phyloP scores from a whole-genome alignment of 2,329 filamentous ascomycete species.

The Cordyceps militaris region DNA sequence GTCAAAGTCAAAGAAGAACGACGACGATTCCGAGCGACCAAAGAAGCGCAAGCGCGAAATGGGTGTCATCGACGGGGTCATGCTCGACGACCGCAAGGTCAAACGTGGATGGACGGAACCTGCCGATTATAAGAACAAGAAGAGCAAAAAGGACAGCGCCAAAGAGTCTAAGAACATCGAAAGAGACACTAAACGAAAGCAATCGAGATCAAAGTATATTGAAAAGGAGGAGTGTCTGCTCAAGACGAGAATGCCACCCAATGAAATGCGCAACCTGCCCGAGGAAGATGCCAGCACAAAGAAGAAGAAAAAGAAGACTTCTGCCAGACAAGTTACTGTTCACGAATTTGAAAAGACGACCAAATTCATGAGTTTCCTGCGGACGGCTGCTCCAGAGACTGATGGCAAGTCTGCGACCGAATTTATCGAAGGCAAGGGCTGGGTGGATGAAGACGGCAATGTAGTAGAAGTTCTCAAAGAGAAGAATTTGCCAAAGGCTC shows the following conservation, averaged over 20 bases:
- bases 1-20: slow-evolving; percentile 25
- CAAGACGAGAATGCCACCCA: slow-evolving; percentile 63
- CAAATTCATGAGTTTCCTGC: slow-evolving; percentile 77
- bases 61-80: slow-evolving; percentile 56
- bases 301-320: slow-evolving; percentile 52
- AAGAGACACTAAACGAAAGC: slow-evolving; percentile 50
- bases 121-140: slow-evolving; percentile 39
- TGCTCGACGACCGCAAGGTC: slow-evolving; percentile 69
- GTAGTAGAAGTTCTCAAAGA: slow-evolving; percentile 54
- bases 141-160: slow-evolving; percentile 33
- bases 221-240: slow-evolving; percentile 77
- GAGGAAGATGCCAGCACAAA: slow-evolving; percentile 42
- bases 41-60: slow-evolving; percentile 46
- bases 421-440: slow-evolving; percentile 79
- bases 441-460: slow-evolving; percentile 73
- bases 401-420: slow-evolving; percentile 39
- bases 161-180: slow-evolving; percentile 41
- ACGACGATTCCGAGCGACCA: slow-evolving; percentile 17
- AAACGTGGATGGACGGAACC: slow-evolving; percentile 86
- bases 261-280: slow-evolving; percentile 34
- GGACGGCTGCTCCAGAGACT: slow-evolving; percentile 33
- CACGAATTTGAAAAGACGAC: slow-evolving; percentile 87
- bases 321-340: slow-evolving; percentile 53
- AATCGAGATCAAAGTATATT: slow-evolving; percentile 69
- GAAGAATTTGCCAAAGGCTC: slow-evolving; percentile 29